A percentile compares a stretch with the other conserved stretches of the same genome.
Conservation (phyloP, 176 grass and related monocot genomes). For the Secale cereale region DNA sequence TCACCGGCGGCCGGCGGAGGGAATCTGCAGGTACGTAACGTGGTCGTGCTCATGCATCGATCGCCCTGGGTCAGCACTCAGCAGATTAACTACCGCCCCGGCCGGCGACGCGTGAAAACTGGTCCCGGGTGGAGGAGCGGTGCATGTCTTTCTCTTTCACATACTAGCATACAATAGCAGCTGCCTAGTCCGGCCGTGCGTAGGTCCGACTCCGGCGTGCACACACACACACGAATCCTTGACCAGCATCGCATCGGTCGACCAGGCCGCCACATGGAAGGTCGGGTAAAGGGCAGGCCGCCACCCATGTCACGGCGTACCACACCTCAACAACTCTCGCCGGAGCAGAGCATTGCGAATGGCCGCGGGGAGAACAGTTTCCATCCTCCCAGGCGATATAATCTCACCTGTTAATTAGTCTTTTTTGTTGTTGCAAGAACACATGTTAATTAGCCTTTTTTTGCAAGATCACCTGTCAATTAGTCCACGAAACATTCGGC, state of each 20-base stretch:
- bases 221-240: not conserved
- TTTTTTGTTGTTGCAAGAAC: too few relatives aligned
- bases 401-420: too few relatives aligned
- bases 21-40: not conserved
- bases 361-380: not conserved
- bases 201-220: not conserved
- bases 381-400: too few relatives aligned
- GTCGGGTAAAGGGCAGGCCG: not conserved
- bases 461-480: too few relatives aligned
- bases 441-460: too few relatives aligned
- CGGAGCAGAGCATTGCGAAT: not conserved
- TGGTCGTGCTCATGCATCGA: not conserved
- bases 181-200: not conserved
- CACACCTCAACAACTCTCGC: not conserved
- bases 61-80: not conserved
- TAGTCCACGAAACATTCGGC: too few relatives aligned
- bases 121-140: not conserved
- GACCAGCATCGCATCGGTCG: not conserved
- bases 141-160: not conserved
- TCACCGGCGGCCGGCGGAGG: not conserved
- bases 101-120: not conserved
- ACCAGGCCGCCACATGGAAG: slow-evolving; percentile 29
- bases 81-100: not conserved
- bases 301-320: not conserved
- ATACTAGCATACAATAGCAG: not conserved